Evolutionary conservation across 768 basidiomycete genomes (phyloP).

Genomic region (Auricularia sp.): DNA sequence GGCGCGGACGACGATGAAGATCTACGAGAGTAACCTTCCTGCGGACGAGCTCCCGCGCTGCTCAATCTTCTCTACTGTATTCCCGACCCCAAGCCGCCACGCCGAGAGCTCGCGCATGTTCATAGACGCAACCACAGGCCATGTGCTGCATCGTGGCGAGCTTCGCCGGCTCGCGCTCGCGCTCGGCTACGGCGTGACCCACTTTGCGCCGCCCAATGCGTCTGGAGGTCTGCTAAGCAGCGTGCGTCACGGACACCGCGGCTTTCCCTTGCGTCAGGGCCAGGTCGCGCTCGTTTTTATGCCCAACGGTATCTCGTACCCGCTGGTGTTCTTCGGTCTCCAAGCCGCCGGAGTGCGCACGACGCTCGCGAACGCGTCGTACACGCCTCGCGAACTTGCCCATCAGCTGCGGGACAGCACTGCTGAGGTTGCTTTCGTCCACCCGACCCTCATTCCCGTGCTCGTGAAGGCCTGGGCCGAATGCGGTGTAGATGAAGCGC

Average conservation of each 20-base stretch:
- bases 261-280: slow-evolving; percentile 32
- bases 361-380: slow-evolving; percentile 66
- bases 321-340: slow-evolving; percentile 34
- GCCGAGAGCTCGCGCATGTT: slow-evolving; percentile 42
- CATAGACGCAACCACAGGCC: slow-evolving; percentile 54
- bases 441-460: slow-evolving; percentile 47
- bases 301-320: slow-evolving; percentile 54
- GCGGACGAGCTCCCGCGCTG: slow-evolving; percentile 27
- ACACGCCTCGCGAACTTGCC: slow-evolving; percentile 56
- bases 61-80: slow-evolving; percentile 45
- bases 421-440: slow-evolving; percentile 53
- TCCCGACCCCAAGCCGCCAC: slow-evolving; percentile 34
- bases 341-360: slow-evolving; percentile 59
- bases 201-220: not conserved
- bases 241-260: slow-evolving; percentile 9
- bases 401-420: slow-evolving; percentile 63
- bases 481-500: slow-evolving; percentile 34
- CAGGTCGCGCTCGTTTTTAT: slow-evolving; percentile 59
- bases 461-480: slow-evolving; percentile 48
- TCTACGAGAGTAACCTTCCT: slow-evolving; percentile 39
- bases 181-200: slow-evolving; percentile 38
- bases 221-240: slow-evolving; percentile 27
- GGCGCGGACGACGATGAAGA: slow-evolving; percentile 11
- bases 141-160: slow-evolving; percentile 45
- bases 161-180: slow-evolving; percentile 45